These are phyloP conservation scores for Haematococcus sp. DNA, from an alignment of 139 green algal genomes.

Conservation along the genomic window DNA sequence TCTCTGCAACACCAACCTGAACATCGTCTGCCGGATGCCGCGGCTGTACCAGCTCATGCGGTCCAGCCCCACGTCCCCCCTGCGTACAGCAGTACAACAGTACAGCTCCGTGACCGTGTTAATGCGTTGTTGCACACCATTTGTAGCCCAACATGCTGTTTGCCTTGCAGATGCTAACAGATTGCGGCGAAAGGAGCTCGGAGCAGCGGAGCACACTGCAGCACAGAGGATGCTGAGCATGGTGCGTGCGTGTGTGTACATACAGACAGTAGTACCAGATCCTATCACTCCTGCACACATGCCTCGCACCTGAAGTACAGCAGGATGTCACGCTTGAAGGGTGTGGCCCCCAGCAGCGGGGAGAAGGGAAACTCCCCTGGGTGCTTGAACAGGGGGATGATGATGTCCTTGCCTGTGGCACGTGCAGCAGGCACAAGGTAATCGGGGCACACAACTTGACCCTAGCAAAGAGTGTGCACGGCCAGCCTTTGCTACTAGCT, in stretches of 20 bases:
- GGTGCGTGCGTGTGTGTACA: no score
- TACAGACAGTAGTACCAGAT: neutral
- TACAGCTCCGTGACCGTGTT: no score
- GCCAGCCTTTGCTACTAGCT: no score
- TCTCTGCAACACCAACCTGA: no score
- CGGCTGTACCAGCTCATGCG: constrained; percentile 23
- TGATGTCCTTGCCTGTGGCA: constrained; percentile 37
- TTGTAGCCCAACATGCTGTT: no score
- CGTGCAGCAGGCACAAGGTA: neutral
- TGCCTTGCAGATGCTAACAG: no score
- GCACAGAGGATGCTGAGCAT: no score
- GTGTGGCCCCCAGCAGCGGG: neutral
- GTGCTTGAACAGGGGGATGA: constrained; percentile 29
- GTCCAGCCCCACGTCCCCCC: constrained; percentile 23
- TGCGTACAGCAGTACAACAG: neutral
- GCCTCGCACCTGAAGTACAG: constrained; percentile 15
- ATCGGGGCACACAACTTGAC: neutral
- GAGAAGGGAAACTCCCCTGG: neutral
- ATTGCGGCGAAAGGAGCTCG: no score
- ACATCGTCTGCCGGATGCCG: constrained; percentile 35
- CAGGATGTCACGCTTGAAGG: constrained; percentile 19
- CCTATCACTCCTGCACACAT: neutral
- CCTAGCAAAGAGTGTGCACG: no score
- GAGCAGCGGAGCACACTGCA: no score
- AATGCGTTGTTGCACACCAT: no score